phyloP scores from a whole-genome alignment of 1,284 basidiomycete species.

The Hemileia vastatrix region DNA sequence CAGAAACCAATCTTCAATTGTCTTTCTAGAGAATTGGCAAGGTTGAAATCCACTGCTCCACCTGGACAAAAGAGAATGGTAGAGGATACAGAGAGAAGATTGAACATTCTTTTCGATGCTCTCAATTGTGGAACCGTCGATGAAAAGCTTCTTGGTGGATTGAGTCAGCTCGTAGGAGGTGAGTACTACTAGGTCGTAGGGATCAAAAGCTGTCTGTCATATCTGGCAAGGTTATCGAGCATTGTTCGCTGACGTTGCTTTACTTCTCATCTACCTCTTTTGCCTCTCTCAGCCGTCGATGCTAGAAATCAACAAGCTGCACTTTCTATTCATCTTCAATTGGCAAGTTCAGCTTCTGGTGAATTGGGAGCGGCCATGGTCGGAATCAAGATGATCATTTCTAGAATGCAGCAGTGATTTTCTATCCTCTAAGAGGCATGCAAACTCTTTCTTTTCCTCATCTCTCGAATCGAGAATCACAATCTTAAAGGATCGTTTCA shows the following conservation, averaged over 20 bases:
- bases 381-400: constrained; percentile 31
- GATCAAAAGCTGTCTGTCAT: not conserved
- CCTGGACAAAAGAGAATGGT: constrained; percentile 71
- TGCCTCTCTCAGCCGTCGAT: constrained; percentile 27
- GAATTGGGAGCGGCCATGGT: constrained; percentile 32
- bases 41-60: constrained; percentile 46
- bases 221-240: not conserved
- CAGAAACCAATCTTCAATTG: constrained; percentile 34
- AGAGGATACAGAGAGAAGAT: constrained; percentile 76
- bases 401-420: constrained; percentile 7
- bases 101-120: constrained; percentile 78
- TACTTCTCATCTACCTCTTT: not conserved
- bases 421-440: not conserved
- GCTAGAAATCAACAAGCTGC: constrained; percentile 28
- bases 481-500: too few species aligned
- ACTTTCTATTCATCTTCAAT: constrained; percentile 29
- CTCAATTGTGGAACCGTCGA: constrained; percentile 76
- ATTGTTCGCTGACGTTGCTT: not conserved
- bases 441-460: not conserved
- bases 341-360: constrained; percentile 26
- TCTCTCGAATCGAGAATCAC: not conserved
- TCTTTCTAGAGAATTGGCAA: constrained; percentile 33
- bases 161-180: constrained; percentile 42
- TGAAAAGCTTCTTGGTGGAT: constrained; percentile 31
- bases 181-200: constrained; percentile 1